Evolutionary conservation across 148 eudicot genomes (phyloP).

Genomic region (Agrostemma githago): DNA sequence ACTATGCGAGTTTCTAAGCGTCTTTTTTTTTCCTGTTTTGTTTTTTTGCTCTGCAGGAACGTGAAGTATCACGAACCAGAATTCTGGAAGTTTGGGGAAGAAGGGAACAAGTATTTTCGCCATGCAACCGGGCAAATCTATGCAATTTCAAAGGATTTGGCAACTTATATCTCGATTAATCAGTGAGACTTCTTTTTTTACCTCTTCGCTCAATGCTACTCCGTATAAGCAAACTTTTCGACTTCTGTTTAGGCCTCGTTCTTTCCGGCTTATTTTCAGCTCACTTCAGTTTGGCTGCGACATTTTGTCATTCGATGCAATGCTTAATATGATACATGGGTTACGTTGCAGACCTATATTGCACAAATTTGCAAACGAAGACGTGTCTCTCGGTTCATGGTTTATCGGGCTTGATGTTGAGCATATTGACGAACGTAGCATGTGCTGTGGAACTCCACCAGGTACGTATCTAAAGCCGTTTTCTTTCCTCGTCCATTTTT

Average conservation of each 20-base stretch:
- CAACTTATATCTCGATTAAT: slow-evolving; percentile 81
- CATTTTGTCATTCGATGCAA: slow-evolving; percentile 2
- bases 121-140: slow-evolving; percentile 98
- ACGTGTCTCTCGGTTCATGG: slow-evolving; percentile 93
- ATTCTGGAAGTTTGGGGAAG: slow-evolving; percentile 96
- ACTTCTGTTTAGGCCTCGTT: not conserved
- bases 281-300: not conserved
- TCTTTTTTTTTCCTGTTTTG: not conserved
- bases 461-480: slow-evolving; percentile 51
- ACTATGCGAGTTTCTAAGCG: not conserved
- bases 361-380: slow-evolving; percentile 94
- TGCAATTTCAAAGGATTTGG: slow-evolving; percentile 90
- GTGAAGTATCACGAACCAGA: slow-evolving; percentile 96
- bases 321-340: not conserved
- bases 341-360: slow-evolving; percentile 54
- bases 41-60: slow-evolving; percentile 42
- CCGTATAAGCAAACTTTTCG: not conserved
- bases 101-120: slow-evolving; percentile 89
- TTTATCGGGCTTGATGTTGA: slow-evolving; percentile 92
- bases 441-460: slow-evolving; percentile 99
- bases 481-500: too few species aligned
- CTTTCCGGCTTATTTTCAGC: too few species aligned
- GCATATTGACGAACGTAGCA: slow-evolving; percentile 79
- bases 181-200: slow-evolving; percentile 47
- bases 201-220: slow-evolving; percentile 3